phyloP scores from a whole-genome alignment of 2,329 filamentous ascomycete species.

The Diaporthe sp. region DNA sequence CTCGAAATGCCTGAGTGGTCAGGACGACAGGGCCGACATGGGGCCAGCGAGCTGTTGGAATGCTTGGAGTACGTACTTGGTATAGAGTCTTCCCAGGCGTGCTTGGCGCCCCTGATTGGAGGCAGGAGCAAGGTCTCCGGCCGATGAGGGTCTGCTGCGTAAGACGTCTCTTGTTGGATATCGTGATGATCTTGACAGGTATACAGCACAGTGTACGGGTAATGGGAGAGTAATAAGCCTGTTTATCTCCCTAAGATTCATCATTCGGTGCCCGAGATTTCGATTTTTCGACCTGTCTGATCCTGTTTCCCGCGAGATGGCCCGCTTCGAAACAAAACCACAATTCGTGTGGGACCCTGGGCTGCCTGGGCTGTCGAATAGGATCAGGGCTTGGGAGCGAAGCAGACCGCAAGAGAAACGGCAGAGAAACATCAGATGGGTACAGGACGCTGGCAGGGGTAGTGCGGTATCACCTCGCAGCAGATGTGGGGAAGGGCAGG shows the following conservation, averaged over 20 bases:
- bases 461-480: conserved; percentile 29
- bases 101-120: background rate
- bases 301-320: conserved; percentile 7
- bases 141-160: background rate
- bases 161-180: background rate
- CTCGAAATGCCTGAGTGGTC: conserved; percentile 5
- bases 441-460: conserved; percentile 25
- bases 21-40: background rate
- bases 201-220: background rate
- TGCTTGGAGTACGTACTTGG: background rate
- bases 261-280: background rate
- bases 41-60: background rate
- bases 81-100: background rate
- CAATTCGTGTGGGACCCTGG: conserved; percentile 13
- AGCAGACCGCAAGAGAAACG: conserved; percentile 36
- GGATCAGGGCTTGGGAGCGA: conserved; percentile 9
- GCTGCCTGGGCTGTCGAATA: conserved; percentile 19
- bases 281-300: background rate
- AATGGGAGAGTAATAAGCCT: background rate
- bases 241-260: background rate
- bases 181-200: background rate
- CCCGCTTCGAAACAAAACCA: conserved; percentile 29
- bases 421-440: conserved; percentile 32
- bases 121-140: conserved; percentile 14
- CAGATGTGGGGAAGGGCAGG: conserved; percentile 15